Evolutionary conservation across 176 grass and related monocot species (phyloP).

Genomic region (Musa beccarii): DNA sequence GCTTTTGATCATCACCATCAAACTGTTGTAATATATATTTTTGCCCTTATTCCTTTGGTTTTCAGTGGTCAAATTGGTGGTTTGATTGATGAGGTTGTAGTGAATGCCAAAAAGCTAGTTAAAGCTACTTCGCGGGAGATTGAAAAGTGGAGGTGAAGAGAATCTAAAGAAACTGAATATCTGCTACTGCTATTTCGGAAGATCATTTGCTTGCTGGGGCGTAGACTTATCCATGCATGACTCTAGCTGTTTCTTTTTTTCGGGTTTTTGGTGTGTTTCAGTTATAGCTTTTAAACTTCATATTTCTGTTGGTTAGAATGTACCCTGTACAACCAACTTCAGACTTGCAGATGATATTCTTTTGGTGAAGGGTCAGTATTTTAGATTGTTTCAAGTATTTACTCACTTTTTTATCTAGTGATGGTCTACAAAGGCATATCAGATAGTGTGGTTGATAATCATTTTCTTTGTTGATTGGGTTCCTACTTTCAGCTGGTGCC

Average conservation of each 20-base stretch:
- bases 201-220: background rate
- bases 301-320: background rate
- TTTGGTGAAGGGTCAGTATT: background rate
- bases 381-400: background rate
- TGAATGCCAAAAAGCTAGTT: constrained; percentile 69
- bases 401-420: background rate
- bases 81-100: constrained; percentile 52
- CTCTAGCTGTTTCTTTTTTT: background rate
- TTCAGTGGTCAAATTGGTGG: constrained; percentile 49
- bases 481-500: background rate
- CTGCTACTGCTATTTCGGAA: background rate
- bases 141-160: constrained; percentile 56
- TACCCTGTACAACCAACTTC: background rate
- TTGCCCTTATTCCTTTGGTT: constrained; percentile 12
- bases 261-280: background rate
- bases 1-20: background rate
- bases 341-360: background rate
- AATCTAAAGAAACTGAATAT: background rate
- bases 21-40: background rate
- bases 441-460: background rate
- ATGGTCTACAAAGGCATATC: background rate
- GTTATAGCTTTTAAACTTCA: background rate
- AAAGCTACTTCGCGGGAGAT: constrained; percentile 57
- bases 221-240: background rate
- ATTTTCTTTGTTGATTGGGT: background rate